Percentiles rank a stretch among this genome's conserved stretches.
These are phyloP conservation scores for Clausena lansium DNA, from an alignment of 345 rosid species.

Conservation along the genomic window DNA sequence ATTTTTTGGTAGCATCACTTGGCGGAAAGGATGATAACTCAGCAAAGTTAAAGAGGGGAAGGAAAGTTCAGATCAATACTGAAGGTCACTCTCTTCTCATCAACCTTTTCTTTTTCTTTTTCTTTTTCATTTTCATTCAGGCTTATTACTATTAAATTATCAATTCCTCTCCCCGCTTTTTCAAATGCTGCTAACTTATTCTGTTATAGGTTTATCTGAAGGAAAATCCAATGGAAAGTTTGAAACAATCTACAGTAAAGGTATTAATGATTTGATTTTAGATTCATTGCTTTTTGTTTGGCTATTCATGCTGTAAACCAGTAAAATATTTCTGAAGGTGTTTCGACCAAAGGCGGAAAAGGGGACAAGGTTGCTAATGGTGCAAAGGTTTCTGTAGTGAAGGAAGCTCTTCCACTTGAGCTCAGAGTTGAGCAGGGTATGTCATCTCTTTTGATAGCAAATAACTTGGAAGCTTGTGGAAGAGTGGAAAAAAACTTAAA, in stretches of 20 bases:
- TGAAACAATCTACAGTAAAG: conserved; percentile 36
- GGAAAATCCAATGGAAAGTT: conserved; percentile 31
- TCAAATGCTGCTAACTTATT: background rate
- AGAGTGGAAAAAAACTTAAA: background rate
- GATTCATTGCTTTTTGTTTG: conserved; percentile 3
- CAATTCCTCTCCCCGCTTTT: background rate
- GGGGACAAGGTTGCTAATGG: conserved; percentile 42
- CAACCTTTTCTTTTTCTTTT: too few relatives aligned
- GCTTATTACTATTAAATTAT: background rate
- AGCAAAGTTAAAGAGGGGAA: conserved; percentile 50
- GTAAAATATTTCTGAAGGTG: conserved; percentile 25
- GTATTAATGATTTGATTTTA: conserved; percentile 20
- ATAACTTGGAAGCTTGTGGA: background rate
- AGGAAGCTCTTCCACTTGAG: conserved; percentile 57
- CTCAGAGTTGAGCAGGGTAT: conserved; percentile 63
- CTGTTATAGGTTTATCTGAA: conserved; percentile 23
- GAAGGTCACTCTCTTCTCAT: conserved; percentile 36
- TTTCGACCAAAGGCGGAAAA: conserved; percentile 48
- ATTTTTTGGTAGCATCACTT: conserved; percentile 22
- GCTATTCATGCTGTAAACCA: conserved; percentile 3
- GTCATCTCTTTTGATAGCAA: background rate
- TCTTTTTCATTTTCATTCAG: background rate
- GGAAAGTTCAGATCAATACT: conserved; percentile 49
- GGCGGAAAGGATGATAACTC: conserved; percentile 55
- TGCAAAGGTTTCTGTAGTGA: conserved; percentile 36